Percentiles rank a stretch among this genome's conserved stretches.
Evolutionary conservation across 768 basidiomycete genomes (phyloP).

Genomic region (Lactifluus pinguis): DNA sequence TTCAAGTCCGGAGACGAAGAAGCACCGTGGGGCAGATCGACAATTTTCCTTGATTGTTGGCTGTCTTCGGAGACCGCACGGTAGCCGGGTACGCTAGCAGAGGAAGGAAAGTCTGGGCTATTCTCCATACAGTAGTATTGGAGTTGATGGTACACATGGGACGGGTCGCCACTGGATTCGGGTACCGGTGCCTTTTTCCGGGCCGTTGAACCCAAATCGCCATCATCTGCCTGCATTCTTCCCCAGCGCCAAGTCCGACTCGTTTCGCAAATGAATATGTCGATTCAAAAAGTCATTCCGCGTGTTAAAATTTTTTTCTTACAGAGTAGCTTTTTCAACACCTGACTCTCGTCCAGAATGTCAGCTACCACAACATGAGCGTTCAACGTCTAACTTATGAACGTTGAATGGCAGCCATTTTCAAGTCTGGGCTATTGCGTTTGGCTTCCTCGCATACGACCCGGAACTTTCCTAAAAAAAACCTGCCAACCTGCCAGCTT

Average conservation of each 20-base stretch:
- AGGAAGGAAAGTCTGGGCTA: neutral
- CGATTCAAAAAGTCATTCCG: too few species aligned
- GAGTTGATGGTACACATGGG: neutral
- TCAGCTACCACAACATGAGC: neutral
- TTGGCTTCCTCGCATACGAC: neutral
- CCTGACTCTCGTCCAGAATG: neutral
- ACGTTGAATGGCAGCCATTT: neutral
- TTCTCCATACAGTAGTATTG: constrained; percentile 2
- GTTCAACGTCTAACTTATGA: too few species aligned
- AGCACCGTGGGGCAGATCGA: constrained; percentile 15
- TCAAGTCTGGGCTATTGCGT: neutral
- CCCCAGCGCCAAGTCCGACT: too few species aligned
- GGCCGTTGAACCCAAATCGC: neutral
- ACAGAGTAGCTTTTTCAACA: neutral
- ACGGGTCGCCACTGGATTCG: neutral
- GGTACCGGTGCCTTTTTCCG: neutral
- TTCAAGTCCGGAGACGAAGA: constrained; percentile 20
- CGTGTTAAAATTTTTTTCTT: neutral
- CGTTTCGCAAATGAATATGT: too few species aligned
- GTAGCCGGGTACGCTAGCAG: neutral
- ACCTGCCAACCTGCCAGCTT: neutral
- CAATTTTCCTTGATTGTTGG: neutral
- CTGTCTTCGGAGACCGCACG: neutral
- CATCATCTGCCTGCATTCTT: too few species aligned
- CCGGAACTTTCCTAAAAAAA: neutral